A percentile compares a stretch with the other conserved stretches of the same genome.
Conservation (phyloP, 2,329 filamentous ascomycete species). For the Colletotrichum acutatum region DNA sequence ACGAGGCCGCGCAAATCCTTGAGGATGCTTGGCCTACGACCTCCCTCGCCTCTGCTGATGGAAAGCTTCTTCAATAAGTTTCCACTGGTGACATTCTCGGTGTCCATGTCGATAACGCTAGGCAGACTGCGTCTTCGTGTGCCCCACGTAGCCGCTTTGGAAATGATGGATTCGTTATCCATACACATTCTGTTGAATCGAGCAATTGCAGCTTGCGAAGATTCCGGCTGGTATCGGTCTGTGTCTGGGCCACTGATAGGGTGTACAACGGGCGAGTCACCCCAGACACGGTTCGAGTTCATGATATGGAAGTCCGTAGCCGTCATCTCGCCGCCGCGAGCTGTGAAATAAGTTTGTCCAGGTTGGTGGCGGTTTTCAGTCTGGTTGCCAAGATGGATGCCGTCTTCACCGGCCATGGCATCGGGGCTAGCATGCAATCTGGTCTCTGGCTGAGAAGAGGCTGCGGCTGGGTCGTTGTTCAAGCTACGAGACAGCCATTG, state of each 20-base stretch:
- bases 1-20: conserved; percentile 62
- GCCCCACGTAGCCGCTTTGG: conserved; percentile 75
- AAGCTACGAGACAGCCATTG: conserved; percentile 58
- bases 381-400: conserved; percentile 56
- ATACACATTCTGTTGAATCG: conserved; percentile 62
- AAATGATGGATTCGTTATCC: conserved; percentile 69
- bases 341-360: conserved; percentile 61
- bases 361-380: conserved; percentile 63
- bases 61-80: conserved; percentile 72
- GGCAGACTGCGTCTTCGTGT: conserved; percentile 74
- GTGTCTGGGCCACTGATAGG: conserved; percentile 50
- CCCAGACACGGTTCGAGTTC: conserved; percentile 59
- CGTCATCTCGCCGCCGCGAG: conserved; percentile 55
- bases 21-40: conserved; percentile 61
- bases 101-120: conserved; percentile 64
- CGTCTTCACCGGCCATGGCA: conserved; percentile 40
- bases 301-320: conserved; percentile 62
- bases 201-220: conserved; percentile 65
- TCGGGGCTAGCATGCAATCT: conserved; percentile 28
- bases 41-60: conserved; percentile 57
- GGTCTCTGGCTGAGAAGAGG: conserved; percentile 21
- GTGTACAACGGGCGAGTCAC: conserved; percentile 58
- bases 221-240: conserved; percentile 56
- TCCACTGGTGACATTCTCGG: conserved; percentile 66
- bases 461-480: conserved; percentile 2